Conservation (phyloP, 768 basidiomycete species). For the Mrakia gelida region DNA sequence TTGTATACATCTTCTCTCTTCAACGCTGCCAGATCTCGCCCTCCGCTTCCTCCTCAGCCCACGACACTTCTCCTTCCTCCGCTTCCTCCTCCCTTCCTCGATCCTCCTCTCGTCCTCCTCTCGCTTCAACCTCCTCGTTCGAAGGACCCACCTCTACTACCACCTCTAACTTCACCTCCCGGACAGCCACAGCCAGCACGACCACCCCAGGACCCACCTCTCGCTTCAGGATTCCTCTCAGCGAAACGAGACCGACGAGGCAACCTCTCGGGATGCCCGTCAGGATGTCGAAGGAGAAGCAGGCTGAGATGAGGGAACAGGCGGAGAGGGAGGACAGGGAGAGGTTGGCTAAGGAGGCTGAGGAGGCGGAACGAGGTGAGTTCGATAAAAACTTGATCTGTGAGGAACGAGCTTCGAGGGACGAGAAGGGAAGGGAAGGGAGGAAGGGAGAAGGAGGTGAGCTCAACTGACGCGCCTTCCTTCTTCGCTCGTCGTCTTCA, state of each 20-base stretch:
- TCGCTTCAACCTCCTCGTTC: background rate
- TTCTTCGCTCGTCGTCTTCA: background rate
- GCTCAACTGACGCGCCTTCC: background rate
- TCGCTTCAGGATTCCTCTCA: background rate
- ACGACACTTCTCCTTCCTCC: background rate
- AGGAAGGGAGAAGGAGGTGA: background rate
- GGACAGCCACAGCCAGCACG: background rate
- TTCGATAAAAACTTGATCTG: background rate
- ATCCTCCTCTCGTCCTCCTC: background rate
- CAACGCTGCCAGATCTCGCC: background rate
- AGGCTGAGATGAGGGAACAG: conserved; percentile 7
- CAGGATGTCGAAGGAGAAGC: conserved; percentile 7
- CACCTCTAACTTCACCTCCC: background rate
- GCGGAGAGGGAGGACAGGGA: conserved; percentile 20
- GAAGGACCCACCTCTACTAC: too few species aligned
- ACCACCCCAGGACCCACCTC: conserved; percentile 8
- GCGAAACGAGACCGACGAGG: conserved; percentile 11
- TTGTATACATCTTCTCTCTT: background rate
- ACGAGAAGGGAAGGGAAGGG: background rate
- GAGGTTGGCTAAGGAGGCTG: background rate
- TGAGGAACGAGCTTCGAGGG: background rate
- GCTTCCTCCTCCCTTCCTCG: background rate
- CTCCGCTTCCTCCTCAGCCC: background rate
- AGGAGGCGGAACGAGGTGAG: conserved; percentile 19
- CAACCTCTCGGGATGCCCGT: conserved; percentile 16